Evolutionary conservation across 768 basidiomycete genomes (phyloP), one percentile per base, ranked within the genome.

Genomic region (Boletus edulis): DNA sequence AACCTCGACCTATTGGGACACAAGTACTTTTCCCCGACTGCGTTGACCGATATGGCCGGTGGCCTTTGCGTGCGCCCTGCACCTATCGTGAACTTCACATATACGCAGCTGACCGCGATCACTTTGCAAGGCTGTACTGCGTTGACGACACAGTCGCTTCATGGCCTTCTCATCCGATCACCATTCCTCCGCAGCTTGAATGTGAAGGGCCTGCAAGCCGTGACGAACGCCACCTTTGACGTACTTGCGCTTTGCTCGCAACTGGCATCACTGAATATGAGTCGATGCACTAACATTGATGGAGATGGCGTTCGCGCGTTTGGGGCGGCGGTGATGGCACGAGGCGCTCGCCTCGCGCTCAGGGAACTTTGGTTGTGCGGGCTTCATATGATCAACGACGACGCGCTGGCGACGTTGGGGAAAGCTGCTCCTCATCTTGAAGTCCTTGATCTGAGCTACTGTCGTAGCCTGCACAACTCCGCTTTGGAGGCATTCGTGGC

Each of bases 391-490:
- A 69, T 85, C 48, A 73, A 78, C 15, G 86, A 89, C 62, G 73
- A 75, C 12, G 78, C 80, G 62, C 81, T 95, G 80, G 68, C 75
- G n/a, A 71, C 74, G 11, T 73, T 94, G 35, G 92, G 87, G 7
- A 80, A 74, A 59, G 85, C 81, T 3, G 80, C 88, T 0, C 89
- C 89, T 18, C 73, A 76, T 62, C 78, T 95, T 20, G 89, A 92
- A 68, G 81, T 91, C 17, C 75, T 95, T 20, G 93, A 95, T 69
- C 72, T 94, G 57, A 89, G 87, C 71, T 88, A 89, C 63, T 77
- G 81, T 53, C 78, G 79, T 31, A 79, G 84, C 52, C 68, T 94
- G 54, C 87, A 86, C 66, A 91, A 93, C 66, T 85, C 87, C 3
- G 82, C 84, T 3, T 59, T 92, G 57, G 88, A 87, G 43, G 86